phyloP scores from a whole-genome alignment of 352 stramenopile genomes.

The Phytophthora cryptogea region DNA sequence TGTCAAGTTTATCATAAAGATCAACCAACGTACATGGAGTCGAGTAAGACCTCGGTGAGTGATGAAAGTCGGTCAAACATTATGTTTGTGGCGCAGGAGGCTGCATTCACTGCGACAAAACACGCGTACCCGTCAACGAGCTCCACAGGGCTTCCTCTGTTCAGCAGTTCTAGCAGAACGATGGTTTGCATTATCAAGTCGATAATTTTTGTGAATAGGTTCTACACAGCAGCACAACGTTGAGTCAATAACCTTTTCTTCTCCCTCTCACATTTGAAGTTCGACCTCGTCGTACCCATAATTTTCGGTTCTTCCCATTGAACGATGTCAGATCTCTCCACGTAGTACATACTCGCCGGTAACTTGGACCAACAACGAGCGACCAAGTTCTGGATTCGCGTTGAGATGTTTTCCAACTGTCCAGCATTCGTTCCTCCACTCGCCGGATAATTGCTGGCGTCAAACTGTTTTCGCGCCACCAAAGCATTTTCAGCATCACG shows the following conservation, averaged over 20 bases:
- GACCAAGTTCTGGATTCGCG: conserved; percentile 9
- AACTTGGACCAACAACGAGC: conserved; percentile 5
- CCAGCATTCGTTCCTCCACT: conserved; percentile 8
- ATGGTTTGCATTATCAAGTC: conserved; percentile 27
- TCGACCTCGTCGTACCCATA: background rate
- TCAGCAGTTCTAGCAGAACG: conserved; percentile 19
- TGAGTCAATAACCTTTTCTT: background rate
- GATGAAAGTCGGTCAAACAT: conserved; percentile 9
- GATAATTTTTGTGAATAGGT: conserved; percentile 12
- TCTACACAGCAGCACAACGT: conserved; percentile 15
- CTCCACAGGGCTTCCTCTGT: conserved; percentile 7
- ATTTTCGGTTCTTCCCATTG: conserved; percentile 5
- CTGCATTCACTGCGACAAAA: conserved; percentile 22
- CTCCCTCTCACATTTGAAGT: background rate
- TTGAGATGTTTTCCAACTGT: conserved; percentile 1
- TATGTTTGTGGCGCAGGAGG: conserved; percentile 27
- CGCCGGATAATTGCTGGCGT: background rate
- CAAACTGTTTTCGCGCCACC: conserved; percentile 18
- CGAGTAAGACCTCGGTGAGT: conserved; percentile 29
- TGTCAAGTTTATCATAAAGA: no score
- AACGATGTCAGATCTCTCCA: conserved; percentile 29
- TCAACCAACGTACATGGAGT: conserved; percentile 31
- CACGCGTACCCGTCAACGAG: conserved; percentile 15
- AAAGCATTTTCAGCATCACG: conserved; percentile 19
- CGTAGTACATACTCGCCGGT: background rate